A percentile compares a stretch with the other conserved stretches of the same genome.
These are phyloP conservation scores for Holtermanniella nyarrowii DNA, from an alignment of 768 basidiomycete species.

Conservation along the genomic window DNA sequence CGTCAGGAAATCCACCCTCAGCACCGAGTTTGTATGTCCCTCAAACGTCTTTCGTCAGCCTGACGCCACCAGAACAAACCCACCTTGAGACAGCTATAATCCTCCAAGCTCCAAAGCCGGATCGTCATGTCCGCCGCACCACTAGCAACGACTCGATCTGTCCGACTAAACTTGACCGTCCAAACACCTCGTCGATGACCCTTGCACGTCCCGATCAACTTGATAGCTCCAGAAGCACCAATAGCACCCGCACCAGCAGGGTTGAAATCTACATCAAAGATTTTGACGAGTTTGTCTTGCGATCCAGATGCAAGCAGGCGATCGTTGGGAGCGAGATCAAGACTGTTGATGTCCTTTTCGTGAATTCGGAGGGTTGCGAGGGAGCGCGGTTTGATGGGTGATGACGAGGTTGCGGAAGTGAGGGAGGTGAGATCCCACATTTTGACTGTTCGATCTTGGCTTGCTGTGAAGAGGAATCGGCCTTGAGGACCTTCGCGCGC, in stretches of 20 bases:
- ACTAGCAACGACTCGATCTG: constrained; percentile 76
- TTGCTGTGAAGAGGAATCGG: constrained; percentile 83
- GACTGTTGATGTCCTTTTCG: constrained; percentile 96
- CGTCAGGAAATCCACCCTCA: constrained; percentile 83
- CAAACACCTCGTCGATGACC: constrained; percentile 97
- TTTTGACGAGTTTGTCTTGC: constrained; percentile 87
- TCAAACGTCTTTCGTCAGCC: constrained; percentile 66
- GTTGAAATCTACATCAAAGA: constrained; percentile 64
- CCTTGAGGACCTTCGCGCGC: constrained; percentile 29
- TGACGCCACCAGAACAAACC: constrained; percentile 1
- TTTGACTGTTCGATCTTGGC: constrained; percentile 94
- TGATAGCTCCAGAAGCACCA: constrained; percentile 57
- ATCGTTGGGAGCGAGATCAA: constrained; percentile 87
- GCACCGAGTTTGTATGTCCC: constrained; percentile 93
- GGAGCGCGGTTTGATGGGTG: constrained; percentile 53
- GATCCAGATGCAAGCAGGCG: constrained; percentile 81
- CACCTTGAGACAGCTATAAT: constrained; percentile 73
- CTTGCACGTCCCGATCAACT: constrained; percentile 73
- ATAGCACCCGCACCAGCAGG: constrained; percentile 31
- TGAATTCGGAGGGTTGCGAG: constrained; percentile 81
- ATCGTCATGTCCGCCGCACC: constrained; percentile 93
- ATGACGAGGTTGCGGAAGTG: constrained; percentile 44
- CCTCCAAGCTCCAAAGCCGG: constrained; percentile 86
- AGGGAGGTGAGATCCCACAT: constrained; percentile 76
- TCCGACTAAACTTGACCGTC: constrained; percentile 76